Evolutionary conservation across 352 stramenopile species (phyloP), one percentile per base, ranked within the genome.

Genomic region (Aphanomyces stellatus): DNA sequence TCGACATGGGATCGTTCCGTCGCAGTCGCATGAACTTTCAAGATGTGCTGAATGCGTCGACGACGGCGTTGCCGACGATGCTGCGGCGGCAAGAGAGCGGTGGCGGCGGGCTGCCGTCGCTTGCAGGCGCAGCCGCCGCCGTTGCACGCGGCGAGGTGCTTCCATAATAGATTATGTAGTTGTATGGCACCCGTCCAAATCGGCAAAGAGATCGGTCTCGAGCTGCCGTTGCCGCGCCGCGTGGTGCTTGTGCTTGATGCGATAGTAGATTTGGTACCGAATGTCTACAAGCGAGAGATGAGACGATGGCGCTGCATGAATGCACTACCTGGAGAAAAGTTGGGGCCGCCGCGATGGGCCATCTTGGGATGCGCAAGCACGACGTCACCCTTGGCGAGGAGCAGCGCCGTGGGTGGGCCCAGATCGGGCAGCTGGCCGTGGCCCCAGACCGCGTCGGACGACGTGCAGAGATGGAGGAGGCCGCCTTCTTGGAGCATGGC

Each of bases 21-120:
- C 79, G 86, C 22, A 76, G 82, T 62, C 90, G 90, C 53, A 95
- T 95, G 86, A 95, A 88, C 51, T 95, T 95, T 34, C 84, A 93
- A 63, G 86, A 95, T 64, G 90, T 95, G 65, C 64, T 95, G 53
- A 67, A 67, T 37, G 41, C 60, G 19, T 46, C 60, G 8, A 53
- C 46, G 46, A 30, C 46, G 10, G 37, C 17, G 37, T 43, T 43
- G 37, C 8, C 37, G 17, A 17, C 37, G 37, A 43, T 43, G 8
- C 8, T 43, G 37, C 8, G 8, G 8, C 8, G 17, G 37, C 37
- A n/a, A n/a, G n/a, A n/a, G n/a, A n/a, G n/a, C n/a, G n/a, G n/a
- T n/a, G n/a, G n/a, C n/a, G n/a, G n/a, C n/a, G n/a, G n/a, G n/a
- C n/a, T n/a, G n/a, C n/a, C n/a, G n/a, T n/a, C n/a, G n/a, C n/a